Percentiles rank a stretch among this genome's conserved stretches.
These are phyloP conservation scores for Lanmaoa pseudosensibilis DNA, from an alignment of 768 basidiomycete genomes.

Conservation along the genomic window DNA sequence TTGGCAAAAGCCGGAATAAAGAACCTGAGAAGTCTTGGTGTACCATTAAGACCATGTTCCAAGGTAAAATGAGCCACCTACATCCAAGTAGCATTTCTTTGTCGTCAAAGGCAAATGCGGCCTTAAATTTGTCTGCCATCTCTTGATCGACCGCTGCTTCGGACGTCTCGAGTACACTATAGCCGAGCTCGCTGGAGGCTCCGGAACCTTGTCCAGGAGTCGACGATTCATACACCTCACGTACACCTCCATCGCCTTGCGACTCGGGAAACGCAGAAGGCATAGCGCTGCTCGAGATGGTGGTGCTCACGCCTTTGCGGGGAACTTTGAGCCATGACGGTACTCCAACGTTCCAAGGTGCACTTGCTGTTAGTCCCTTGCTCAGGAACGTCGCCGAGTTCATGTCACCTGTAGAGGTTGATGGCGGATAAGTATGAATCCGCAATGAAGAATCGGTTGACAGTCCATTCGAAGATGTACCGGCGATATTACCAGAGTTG, in stretches of 20 bases:
- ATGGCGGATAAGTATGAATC: slow-evolving; percentile 83
- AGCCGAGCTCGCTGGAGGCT: slow-evolving; percentile 60
- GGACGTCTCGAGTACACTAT: slow-evolving; percentile 79
- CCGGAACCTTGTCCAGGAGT: slow-evolving; percentile 24
- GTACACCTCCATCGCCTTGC: slow-evolving; percentile 42
- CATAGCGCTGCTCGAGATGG: slow-evolving; percentile 29
- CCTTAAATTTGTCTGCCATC: slow-evolving; percentile 71
- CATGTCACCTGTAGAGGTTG: slow-evolving; percentile 52
- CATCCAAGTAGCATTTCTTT: slow-evolving; percentile 86
- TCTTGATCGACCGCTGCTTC: slow-evolving; percentile 62
- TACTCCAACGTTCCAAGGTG: slow-evolving; percentile 62
- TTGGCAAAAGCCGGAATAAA: slow-evolving; percentile 84
- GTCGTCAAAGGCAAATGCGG: slow-evolving; percentile 83
- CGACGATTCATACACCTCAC: slow-evolving; percentile 51
- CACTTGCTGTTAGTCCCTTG: slow-evolving; percentile 41
- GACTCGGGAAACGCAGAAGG: slow-evolving; percentile 19
- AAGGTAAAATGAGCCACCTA: slow-evolving; percentile 43
- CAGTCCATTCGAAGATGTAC: slow-evolving; percentile 9
- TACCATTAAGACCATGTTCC: slow-evolving; percentile 6
- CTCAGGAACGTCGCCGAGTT: slow-evolving; percentile 37
- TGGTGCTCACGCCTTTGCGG: slow-evolving; percentile 40
- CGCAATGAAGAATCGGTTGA: slow-evolving; percentile 30
- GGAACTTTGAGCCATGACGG: slow-evolving; percentile 68
- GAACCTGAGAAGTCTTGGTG: slow-evolving; percentile 86
- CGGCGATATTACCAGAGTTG: slow-evolving; percentile 4